Evolutionary conservation across 352 stramenopile species (phyloP), one percentile per base, ranked within the genome.

Genomic region (Globisporangium canariense): DNA sequence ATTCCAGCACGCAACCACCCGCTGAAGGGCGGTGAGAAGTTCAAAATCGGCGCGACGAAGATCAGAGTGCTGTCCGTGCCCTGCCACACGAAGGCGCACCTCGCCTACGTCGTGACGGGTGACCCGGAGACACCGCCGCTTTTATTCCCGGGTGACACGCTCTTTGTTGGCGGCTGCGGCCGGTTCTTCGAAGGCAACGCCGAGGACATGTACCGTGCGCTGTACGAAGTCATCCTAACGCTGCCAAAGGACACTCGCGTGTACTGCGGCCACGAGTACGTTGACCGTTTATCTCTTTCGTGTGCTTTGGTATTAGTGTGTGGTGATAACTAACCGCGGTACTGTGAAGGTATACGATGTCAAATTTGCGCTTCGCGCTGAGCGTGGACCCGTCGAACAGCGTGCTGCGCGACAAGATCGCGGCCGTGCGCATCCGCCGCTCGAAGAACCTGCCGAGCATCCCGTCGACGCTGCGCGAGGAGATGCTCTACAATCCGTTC

Each of bases 321-420:
- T 32, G 38, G 1, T 30, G 36, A 11, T 20, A 36, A 16, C 16
- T 58, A 7, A 10, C 8, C 51, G 3, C 49, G 28, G 22, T 28
- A 54, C 14, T 64, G 16, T 13, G 18, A 22, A 81, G 75, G 32
- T 98, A 99, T 67, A 98, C 94, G 1, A 78, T 94, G 79, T 82
- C 82, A 47, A 99, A 99, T 76, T 76, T 97, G 22, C 88, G 86
- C 32, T 99, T 98, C 62, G 96, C 96, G 4, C 68, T 98, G 47
- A 97, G 81, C 62, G 86, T 98, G 9, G 94, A 98, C 67, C 94
- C 94, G 25, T 90, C 88, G 14, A 98, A 98, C 78, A 74, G 74
- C 2, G 81, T 81, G 22, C 68, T 97, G 66, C 79, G 75, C 10
- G 83, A 96, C 55, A 97, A 97, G 73, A 89, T 96, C 51, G 83